phyloP scores from a whole-genome alignment of 2,329 filamentous ascomycete genomes.

The Onygenales sp. region DNA sequence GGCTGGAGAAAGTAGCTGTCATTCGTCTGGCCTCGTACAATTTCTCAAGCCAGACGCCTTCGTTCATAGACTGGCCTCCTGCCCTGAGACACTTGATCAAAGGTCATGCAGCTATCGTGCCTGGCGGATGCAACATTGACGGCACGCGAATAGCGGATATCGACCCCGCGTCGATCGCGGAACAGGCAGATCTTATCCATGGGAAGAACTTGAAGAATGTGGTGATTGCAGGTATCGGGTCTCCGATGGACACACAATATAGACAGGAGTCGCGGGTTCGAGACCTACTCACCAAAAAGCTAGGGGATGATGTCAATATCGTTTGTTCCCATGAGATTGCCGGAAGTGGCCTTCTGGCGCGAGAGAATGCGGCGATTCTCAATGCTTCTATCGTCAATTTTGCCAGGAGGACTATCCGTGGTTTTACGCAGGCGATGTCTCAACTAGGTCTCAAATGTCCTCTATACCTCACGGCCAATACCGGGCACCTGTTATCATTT shows the following conservation, averaged over 20 bases:
- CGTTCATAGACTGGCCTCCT: constrained; percentile 39
- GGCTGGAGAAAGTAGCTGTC: constrained; percentile 38
- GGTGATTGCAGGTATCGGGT: constrained; percentile 6
- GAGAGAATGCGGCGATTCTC: constrained; percentile 56
- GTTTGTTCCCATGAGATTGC: constrained; percentile 4
- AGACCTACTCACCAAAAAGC: constrained; percentile 1
- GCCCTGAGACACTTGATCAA: constrained; percentile 18
- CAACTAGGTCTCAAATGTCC: constrained; percentile 43
- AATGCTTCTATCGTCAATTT: constrained; percentile 54
- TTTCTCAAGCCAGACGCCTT: constrained; percentile 24
- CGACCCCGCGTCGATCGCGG: neutral
- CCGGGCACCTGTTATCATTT: constrained; percentile 50
- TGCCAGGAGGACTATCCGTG: constrained; percentile 46
- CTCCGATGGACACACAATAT: constrained; percentile 8
- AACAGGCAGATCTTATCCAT: constrained; percentile 1
- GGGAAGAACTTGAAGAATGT: constrained; percentile 5
- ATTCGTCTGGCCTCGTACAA: constrained; percentile 24
- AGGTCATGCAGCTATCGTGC: constrained; percentile 5
- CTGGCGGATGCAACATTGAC: constrained; percentile 7
- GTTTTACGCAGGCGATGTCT: constrained; percentile 45
- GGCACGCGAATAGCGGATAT: constrained; percentile 3
- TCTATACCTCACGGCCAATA: constrained; percentile 55
- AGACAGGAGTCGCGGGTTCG: constrained; percentile 4
- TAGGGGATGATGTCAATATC: constrained; percentile 5
- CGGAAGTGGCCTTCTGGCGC: constrained; percentile 41